Conservation (phyloP, 257 asterid species). For the Cinchona pubescens region DNA sequence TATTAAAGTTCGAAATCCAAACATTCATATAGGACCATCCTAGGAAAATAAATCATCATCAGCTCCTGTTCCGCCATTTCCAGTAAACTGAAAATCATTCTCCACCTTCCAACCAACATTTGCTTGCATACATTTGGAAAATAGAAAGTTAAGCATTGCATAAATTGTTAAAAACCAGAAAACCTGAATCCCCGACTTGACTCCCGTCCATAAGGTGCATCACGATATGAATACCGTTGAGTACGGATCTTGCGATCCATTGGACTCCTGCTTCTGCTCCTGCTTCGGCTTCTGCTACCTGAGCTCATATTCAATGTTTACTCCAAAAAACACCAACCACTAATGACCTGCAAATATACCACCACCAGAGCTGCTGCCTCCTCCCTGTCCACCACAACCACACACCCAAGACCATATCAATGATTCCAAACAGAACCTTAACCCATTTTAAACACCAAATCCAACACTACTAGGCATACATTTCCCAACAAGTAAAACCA, state of each 20-base stretch:
- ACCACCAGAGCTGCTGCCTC: slow-evolving; percentile 71
- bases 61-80: slow-evolving; percentile 24
- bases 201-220: slow-evolving; percentile 91
- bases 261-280: slow-evolving; percentile 95
- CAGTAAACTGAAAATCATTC: slow-evolving; percentile 27
- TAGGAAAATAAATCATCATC: slow-evolving; percentile 10
- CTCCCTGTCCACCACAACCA: slow-evolving; percentile 99
- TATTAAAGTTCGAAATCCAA: slow-evolving; percentile 19
- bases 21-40: slow-evolving; percentile 8
- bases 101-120: slow-evolving; percentile 37
- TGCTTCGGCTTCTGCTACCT: slow-evolving; percentile 59
- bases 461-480: slow-evolving; percentile 21
- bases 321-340: slow-evolving; percentile 47
- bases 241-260: slow-evolving; percentile 89
- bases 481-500: slow-evolving; percentile 27
- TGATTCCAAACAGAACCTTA: slow-evolving; percentile 48
- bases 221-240: slow-evolving; percentile 79
- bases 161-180: slow-evolving; percentile 47
- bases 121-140: slow-evolving; percentile 28
- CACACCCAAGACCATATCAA: slow-evolving; percentile 75
- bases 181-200: slow-evolving; percentile 91
- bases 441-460: slow-evolving; percentile 43
- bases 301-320: slow-evolving; percentile 61
- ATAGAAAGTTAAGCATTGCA: slow-evolving; percentile 31
- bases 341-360: slow-evolving; percentile 44